These are phyloP conservation scores for Teratosphaeria zuluensis DNA, from an alignment of 2,329 filamentous ascomycete species.

Conservation along the genomic window DNA sequence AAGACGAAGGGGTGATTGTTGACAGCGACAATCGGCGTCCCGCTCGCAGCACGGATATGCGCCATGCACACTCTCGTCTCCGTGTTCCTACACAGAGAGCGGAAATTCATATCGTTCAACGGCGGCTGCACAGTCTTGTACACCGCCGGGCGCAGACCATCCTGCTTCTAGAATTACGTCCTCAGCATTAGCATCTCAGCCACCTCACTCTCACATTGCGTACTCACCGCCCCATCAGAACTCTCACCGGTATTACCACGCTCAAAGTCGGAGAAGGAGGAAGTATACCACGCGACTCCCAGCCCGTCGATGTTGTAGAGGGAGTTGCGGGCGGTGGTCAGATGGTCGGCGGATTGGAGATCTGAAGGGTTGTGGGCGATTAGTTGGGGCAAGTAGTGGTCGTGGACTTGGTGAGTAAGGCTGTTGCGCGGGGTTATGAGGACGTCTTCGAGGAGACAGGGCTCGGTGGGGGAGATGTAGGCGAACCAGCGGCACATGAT, in stretches of 20 bases:
- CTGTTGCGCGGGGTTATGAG: constrained; percentile 38
- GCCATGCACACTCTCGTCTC: constrained; percentile 42
- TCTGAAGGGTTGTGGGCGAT: constrained; percentile 39
- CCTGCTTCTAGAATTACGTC: constrained; percentile 8
- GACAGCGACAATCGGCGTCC: constrained; percentile 38
- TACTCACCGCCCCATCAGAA: constrained; percentile 12
- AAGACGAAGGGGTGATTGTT: constrained; percentile 49
- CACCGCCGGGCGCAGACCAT: constrained; percentile 22
- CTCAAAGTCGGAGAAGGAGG: constrained; percentile 34
- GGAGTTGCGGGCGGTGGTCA: constrained; percentile 41
- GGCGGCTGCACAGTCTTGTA: constrained; percentile 46
- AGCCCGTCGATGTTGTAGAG: constrained; percentile 47
- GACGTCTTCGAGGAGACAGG: constrained; percentile 46
- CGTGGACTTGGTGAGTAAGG: constrained; percentile 38
- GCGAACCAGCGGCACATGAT: constrained; percentile 41
- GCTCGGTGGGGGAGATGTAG: constrained; percentile 44
- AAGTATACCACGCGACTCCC: constrained; percentile 46
- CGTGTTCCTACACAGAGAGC: constrained; percentile 42
- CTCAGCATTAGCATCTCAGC: background rate
- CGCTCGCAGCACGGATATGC: constrained; percentile 44
- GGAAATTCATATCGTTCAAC: constrained; percentile 45
- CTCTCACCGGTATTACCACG: constrained; percentile 16
- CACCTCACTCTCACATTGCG: background rate
- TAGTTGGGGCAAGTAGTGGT: constrained; percentile 46
- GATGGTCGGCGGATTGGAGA: constrained; percentile 32